These are phyloP conservation scores for Heliamphora pulchella DNA, from an alignment of 179 eudicot genomes.

Conservation along the genomic window DNA sequence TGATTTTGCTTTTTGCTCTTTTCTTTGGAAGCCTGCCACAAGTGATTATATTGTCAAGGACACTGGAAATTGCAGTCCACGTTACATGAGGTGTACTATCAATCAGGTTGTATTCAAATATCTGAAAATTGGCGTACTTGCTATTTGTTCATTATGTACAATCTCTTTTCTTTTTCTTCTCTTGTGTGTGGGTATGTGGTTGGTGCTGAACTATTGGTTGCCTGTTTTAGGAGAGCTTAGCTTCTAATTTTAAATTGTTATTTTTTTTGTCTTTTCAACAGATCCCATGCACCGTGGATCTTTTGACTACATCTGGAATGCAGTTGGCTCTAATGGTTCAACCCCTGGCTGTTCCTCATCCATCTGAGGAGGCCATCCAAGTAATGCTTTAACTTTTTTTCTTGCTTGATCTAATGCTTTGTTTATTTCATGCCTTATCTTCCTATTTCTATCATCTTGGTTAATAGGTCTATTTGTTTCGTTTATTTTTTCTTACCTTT, in stretches of 20 bases:
- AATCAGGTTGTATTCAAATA: conserved; percentile 52
- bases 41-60: conserved; percentile 74
- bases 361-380: conserved; percentile 89
- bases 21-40: conserved; percentile 65
- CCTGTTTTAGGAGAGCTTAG: background rate
- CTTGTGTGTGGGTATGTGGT: background rate
- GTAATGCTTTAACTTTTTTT: conserved; percentile 28
- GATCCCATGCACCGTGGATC: conserved; percentile 86
- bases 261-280: conserved; percentile 26
- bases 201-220: background rate
- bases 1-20: background rate
- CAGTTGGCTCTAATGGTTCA: conserved; percentile 89
- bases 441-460: background rate
- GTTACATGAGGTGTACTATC: conserved; percentile 82
- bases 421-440: conserved; percentile 1
- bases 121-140: background rate
- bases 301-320: conserved; percentile 87
- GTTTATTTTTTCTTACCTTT: background rate
- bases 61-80: conserved; percentile 95
- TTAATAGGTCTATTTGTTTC: background rate
- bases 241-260: conserved; percentile 11
- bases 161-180: background rate
- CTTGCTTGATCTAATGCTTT: background rate
- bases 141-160: background rate
- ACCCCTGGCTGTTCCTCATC: conserved; percentile 95